Evolutionary conservation across 352 stramenopile genomes (phyloP).

Genomic region (Pythium graminicola): DNA sequence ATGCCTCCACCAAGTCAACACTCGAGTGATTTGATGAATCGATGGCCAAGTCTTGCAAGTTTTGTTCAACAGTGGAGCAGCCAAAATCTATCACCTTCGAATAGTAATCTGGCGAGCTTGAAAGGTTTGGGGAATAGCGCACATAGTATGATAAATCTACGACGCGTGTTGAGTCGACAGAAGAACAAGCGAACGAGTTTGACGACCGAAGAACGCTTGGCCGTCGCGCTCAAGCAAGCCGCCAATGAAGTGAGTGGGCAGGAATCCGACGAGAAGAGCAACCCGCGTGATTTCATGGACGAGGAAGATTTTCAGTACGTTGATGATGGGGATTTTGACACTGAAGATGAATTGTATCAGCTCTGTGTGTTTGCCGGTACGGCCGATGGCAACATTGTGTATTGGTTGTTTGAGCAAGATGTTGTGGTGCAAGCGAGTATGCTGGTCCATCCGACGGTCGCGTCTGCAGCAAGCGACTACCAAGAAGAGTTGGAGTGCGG

Average conservation of each 20-base stretch:
- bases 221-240: slow-evolving; percentile 3
- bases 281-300: slow-evolving; percentile 15
- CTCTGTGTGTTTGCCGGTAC: slow-evolving; percentile 71
- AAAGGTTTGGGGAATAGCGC: slow-evolving; percentile 10
- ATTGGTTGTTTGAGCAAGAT: slow-evolving; percentile 63
- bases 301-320: slow-evolving; percentile 35
- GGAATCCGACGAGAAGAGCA: background rate
- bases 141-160: slow-evolving; percentile 25
- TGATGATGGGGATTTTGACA: slow-evolving; percentile 28
- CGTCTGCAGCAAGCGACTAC: slow-evolving; percentile 1
- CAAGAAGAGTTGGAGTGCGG: slow-evolving; percentile 9
- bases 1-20: slow-evolving; percentile 62
- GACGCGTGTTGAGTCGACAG: slow-evolving; percentile 23
- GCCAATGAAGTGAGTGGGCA: background rate
- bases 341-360: slow-evolving; percentile 36
- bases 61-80: slow-evolving; percentile 29
- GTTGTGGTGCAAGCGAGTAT: slow-evolving; percentile 60
- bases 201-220: slow-evolving; percentile 4
- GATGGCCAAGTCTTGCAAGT: slow-evolving; percentile 28
- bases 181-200: slow-evolving; percentile 21
- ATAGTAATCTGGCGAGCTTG: slow-evolving; percentile 7
- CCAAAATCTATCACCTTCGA: slow-evolving; percentile 8
- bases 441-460: slow-evolving; percentile 31
- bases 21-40: slow-evolving; percentile 33
- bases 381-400: slow-evolving; percentile 52